A percentile compares a stretch with the other conserved stretches of the same genome.
Evolutionary conservation across 352 stramenopile genomes (phyloP).

Genomic region (Phytophthora fragariaefolia): DNA sequence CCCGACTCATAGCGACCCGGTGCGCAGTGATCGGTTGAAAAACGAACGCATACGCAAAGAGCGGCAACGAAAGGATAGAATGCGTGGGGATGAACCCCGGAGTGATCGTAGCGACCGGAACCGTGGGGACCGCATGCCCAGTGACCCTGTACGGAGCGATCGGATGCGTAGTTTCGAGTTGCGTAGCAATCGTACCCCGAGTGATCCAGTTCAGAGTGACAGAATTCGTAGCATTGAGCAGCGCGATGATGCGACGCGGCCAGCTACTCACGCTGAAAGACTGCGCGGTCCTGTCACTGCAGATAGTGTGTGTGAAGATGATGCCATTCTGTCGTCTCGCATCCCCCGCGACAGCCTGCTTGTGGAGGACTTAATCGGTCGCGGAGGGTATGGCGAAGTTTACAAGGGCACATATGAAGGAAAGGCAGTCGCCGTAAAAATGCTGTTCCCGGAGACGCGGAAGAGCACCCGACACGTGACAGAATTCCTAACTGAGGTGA

Average conservation of each 20-base stretch:
- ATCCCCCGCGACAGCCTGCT: constrained; percentile 53
- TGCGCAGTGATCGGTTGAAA: constrained; percentile 23
- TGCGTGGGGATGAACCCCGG: constrained; percentile 9
- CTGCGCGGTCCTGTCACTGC: constrained; percentile 36
- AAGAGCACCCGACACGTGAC: constrained; percentile 50
- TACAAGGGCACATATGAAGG: constrained; percentile 50
- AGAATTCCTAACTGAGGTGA: constrained; percentile 59
- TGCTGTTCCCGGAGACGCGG: constrained; percentile 48
- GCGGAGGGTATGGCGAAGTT: constrained; percentile 63
- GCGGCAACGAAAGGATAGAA: constrained; percentile 20
- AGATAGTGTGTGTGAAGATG: constrained; percentile 54
- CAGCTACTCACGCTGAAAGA: constrained; percentile 27
- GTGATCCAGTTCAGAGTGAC: constrained; percentile 13
- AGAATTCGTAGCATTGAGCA: constrained; percentile 3
- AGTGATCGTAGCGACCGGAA: constrained; percentile 16
- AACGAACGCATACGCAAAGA: constrained; percentile 25
- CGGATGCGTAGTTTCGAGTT: constrained; percentile 13
- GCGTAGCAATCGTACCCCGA: constrained; percentile 8
- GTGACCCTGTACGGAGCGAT: constrained; percentile 26
- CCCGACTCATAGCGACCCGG: constrained; percentile 22
- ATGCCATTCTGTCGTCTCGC: constrained; percentile 46
- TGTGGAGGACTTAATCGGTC: constrained; percentile 46
- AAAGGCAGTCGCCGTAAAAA: constrained; percentile 55
- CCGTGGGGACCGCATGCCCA: constrained; percentile 21
- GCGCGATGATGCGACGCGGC: neutral